Conservation (phyloP, 2,329 filamentous ascomycete genomes). For the Hymenoscyphus infarciens region DNA sequence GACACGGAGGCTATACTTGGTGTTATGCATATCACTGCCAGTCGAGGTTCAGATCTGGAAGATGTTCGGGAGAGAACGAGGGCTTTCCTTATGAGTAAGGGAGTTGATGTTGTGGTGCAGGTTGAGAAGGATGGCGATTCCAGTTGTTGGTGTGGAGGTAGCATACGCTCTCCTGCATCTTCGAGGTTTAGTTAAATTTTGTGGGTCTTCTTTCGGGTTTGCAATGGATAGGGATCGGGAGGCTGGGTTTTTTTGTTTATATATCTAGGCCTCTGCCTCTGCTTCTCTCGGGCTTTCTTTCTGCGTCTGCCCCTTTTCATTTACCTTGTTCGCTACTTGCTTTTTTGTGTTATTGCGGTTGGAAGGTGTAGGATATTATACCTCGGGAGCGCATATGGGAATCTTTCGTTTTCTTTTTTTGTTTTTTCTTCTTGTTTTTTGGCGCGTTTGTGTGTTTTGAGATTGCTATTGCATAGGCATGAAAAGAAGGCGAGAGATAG, state of each 20-base stretch:
- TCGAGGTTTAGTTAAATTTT: constrained; percentile 7
- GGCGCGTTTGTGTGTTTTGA: background rate
- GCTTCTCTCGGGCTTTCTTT: background rate
- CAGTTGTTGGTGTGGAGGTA: constrained; percentile 55
- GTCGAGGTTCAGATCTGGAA: constrained; percentile 68
- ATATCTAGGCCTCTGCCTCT: background rate
- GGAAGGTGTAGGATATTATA: constrained; percentile 10
- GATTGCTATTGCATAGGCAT: background rate
- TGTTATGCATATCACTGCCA: constrained; percentile 81
- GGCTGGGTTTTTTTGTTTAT: background rate
- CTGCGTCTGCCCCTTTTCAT: background rate
- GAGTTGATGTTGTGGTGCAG: constrained; percentile 81
- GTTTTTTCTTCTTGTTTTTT: no score
- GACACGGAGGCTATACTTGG: constrained; percentile 62
- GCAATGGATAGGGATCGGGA: background rate
- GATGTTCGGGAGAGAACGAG: constrained; percentile 78
- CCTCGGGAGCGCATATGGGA: background rate
- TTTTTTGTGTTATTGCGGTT: background rate
- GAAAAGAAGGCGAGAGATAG: background rate
- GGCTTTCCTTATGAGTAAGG: constrained; percentile 64
- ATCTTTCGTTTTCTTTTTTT: background rate
- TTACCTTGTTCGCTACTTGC: background rate
- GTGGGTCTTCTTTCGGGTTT: background rate
- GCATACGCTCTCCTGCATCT: background rate
- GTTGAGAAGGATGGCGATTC: constrained; percentile 79